Percentiles rank a stretch among this genome's conserved stretches.
These are phyloP conservation scores for Aspergillus transmontanensis DNA, from an alignment of 2,329 filamentous ascomycete genomes.

Conservation along the genomic window DNA sequence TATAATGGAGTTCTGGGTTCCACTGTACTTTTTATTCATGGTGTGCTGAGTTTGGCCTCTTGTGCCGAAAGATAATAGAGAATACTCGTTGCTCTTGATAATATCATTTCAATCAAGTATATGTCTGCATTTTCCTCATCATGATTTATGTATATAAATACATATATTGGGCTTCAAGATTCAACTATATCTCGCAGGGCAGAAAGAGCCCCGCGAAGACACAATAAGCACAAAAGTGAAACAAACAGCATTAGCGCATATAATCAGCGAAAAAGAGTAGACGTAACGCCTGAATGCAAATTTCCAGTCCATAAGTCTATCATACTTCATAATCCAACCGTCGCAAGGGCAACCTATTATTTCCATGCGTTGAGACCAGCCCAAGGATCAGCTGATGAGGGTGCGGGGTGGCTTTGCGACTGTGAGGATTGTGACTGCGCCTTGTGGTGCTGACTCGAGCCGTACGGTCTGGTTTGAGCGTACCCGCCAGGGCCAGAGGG, in stretches of 20 bases:
- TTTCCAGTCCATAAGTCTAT: conserved; percentile 20
- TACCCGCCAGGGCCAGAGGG: conserved; percentile 58
- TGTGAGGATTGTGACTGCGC: conserved; percentile 38
- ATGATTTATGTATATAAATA: conserved; percentile 3
- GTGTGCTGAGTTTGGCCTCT: not conserved
- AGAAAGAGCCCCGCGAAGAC: not conserved
- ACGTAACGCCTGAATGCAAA: conserved; percentile 23
- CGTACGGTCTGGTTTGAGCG: conserved; percentile 51
- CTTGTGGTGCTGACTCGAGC: conserved; percentile 39
- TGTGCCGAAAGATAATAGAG: not conserved
- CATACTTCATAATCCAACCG: conserved; percentile 21
- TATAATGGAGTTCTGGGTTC: not conserved
- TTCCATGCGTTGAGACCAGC: conserved; percentile 72
- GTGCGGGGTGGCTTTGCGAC: conserved; percentile 31
- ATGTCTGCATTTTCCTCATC: not conserved
- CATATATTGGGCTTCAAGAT: not conserved
- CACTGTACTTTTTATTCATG: not conserved
- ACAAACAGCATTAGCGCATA: conserved; percentile 1
- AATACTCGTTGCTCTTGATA: not conserved
- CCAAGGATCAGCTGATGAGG: conserved; percentile 62
- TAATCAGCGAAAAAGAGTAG: conserved; percentile 9
- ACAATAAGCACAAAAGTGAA: not conserved
- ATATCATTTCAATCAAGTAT: not conserved
- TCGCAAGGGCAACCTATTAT: conserved; percentile 35
- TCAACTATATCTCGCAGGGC: not conserved